These are phyloP conservation scores for Stagonosporopsis rhizophila DNA, from an alignment of 2,329 filamentous ascomycete genomes.

Conservation along the genomic window DNA sequence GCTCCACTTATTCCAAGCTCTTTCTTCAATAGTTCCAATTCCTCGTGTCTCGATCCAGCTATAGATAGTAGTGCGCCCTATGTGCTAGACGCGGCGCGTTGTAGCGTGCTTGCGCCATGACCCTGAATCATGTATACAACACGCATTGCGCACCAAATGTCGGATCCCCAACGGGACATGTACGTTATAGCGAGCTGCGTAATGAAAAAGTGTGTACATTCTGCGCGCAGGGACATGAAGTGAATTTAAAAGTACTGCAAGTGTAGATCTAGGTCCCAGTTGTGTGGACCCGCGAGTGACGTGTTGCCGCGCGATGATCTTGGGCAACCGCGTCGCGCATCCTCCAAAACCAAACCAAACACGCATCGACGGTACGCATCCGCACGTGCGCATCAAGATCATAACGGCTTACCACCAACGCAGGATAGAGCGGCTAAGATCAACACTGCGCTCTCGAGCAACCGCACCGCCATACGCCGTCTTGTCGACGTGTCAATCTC, in stretches of 20 bases:
- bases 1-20: slow-evolving; percentile 19
- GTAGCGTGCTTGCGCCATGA: neutral
- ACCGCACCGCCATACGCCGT: neutral
- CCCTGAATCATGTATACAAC: slow-evolving; percentile 4
- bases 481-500: neutral
- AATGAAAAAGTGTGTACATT: neutral
- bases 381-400: neutral
- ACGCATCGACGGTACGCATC: neutral
- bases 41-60: slow-evolving; percentile 10
- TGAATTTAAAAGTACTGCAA: slow-evolving; percentile 27
- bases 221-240: slow-evolving; percentile 14
- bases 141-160: neutral
- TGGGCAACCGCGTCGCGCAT: slow-evolving; percentile 5
- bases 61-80: slow-evolving; percentile 12
- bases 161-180: neutral
- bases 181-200: neutral
- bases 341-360: slow-evolving; percentile 2
- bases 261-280: slow-evolving; percentile 15
- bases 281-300: slow-evolving; percentile 14
- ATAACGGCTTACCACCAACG: neutral
- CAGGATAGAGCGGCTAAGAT: neutral
- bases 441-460: neutral
- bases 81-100: slow-evolving; percentile 2
- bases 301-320: slow-evolving; percentile 4
- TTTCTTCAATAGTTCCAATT: slow-evolving; percentile 5